A percentile compares a stretch with the other conserved stretches of the same genome.
Evolutionary conservation across 805 yeast genomes (phyloP).

Genomic region (Starmerella khaoyaiensis): DNA sequence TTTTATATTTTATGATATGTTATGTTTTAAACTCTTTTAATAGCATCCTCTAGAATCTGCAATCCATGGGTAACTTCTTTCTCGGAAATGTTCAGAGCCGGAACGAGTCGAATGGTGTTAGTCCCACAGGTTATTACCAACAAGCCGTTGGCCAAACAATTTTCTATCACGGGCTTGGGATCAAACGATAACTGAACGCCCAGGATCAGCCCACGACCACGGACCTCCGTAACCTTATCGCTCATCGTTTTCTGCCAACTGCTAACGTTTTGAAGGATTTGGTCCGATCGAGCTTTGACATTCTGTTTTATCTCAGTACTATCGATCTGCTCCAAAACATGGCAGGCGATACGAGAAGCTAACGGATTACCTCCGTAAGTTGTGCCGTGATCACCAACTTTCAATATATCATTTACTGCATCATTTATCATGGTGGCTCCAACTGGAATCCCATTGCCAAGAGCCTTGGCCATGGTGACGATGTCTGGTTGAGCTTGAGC

Average conservation of each 20-base stretch:
- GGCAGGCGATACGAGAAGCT: conserved; percentile 67
- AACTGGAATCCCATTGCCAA: conserved; percentile 93
- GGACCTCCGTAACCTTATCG: conserved; percentile 48
- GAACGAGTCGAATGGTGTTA: conserved; percentile 80
- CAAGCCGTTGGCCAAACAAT: conserved; percentile 68
- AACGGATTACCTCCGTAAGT: conserved; percentile 96
- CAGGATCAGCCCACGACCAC: conserved; percentile 80
- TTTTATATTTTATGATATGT: background rate
- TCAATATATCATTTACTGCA: conserved; percentile 53
- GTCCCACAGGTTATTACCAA: conserved; percentile 85
- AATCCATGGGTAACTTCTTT: conserved; percentile 60
- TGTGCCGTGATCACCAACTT: conserved; percentile 95
- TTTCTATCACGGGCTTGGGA: conserved; percentile 47
- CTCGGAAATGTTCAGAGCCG: conserved; percentile 74
- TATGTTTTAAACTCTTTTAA: background rate
- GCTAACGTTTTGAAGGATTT: conserved; percentile 38
- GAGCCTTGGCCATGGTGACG: conserved; percentile 85
- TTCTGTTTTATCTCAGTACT: conserved; percentile 43
- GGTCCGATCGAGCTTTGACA: conserved; percentile 49
- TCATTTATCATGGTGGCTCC: conserved; percentile 87
- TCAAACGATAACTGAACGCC: conserved; percentile 67
- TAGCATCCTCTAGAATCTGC: conserved; percentile 46
- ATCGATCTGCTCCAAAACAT: conserved; percentile 59
- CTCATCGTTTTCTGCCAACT: conserved; percentile 32
- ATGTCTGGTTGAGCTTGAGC: conserved; percentile 86